Conservation (phyloP, 2,329 filamentous ascomycete species). For the Trichoderma citrinoviride region DNA sequence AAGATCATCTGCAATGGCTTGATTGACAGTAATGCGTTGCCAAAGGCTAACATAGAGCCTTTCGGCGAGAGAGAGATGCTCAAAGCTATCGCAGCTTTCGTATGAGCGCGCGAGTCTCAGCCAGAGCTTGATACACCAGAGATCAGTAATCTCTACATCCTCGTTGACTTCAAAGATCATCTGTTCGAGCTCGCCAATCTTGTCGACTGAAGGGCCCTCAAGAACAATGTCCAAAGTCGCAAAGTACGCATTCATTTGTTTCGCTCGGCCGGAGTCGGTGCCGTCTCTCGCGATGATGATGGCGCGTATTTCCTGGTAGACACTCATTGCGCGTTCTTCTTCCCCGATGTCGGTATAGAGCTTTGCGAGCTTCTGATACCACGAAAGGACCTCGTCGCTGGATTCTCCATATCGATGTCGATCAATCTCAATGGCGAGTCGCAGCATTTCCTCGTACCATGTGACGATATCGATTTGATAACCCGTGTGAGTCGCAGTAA, state of each 20-base stretch:
- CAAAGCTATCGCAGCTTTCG: conserved; percentile 27
- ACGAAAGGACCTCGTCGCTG: background rate
- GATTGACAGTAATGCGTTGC: conserved; percentile 38
- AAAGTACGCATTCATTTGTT: conserved; percentile 33
- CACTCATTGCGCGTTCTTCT: background rate
- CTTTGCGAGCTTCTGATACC: background rate
- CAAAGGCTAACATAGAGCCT: conserved; percentile 41
- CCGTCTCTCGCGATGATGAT: background rate
- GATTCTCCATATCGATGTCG: background rate
- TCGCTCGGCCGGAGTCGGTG: conserved; percentile 22
- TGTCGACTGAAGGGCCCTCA: conserved; percentile 28
- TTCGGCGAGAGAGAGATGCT: conserved; percentile 37
- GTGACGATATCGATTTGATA: background rate
- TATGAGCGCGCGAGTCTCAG: conserved; percentile 38
- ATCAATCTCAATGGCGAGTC: background rate
- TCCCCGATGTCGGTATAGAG: background rate
- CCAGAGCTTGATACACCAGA: conserved; percentile 36
- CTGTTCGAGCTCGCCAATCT: conserved; percentile 34
- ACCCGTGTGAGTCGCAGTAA: background rate
- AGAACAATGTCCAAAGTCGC: conserved; percentile 37
- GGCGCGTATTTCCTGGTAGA: background rate
- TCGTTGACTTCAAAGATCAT: conserved; percentile 39
- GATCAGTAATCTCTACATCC: conserved; percentile 31
- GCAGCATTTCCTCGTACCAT: background rate
- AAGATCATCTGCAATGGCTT: conserved; percentile 30